These are phyloP conservation scores for Fusarium tanahbumbuense DNA, from an alignment of 2,329 filamentous ascomycete genomes.

Conservation along the genomic window DNA sequence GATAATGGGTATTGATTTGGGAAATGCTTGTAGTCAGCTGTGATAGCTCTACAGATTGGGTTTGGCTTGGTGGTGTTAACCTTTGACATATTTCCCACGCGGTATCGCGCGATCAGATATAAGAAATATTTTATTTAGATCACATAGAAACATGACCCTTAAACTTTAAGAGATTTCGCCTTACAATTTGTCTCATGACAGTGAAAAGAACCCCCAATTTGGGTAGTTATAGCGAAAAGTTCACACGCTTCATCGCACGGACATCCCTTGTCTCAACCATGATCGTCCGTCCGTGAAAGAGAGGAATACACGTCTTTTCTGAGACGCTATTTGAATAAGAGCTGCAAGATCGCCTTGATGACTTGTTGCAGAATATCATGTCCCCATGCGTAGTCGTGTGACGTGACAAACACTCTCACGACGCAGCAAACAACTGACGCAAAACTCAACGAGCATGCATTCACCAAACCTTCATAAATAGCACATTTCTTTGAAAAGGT, in stretches of 20 bases:
- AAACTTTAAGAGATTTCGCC: neutral
- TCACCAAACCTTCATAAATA: neutral
- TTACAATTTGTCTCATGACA: neutral
- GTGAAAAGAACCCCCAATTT: neutral
- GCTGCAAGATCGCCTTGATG: neutral
- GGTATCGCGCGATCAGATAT: neutral
- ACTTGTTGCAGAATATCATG: neutral
- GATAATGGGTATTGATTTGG: neutral
- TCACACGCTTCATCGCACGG: neutral
- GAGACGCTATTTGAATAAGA: neutral
- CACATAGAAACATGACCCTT: neutral
- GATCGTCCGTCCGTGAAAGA: neutral
- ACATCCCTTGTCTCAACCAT: neutral
- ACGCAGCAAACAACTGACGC: conserved; percentile 14
- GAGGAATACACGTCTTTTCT: neutral
- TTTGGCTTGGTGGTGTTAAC: neutral
- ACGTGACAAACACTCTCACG: conserved; percentile 11
- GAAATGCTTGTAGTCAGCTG: neutral
- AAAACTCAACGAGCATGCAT: neutral
- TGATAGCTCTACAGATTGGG: neutral
- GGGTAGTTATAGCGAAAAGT: neutral
- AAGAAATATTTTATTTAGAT: neutral
- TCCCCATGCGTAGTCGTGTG: neutral
- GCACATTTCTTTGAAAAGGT: neutral
- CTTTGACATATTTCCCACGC: neutral